Conservation (phyloP, 768 basidiomycete genomes). For the Mycena galopus region DNA sequence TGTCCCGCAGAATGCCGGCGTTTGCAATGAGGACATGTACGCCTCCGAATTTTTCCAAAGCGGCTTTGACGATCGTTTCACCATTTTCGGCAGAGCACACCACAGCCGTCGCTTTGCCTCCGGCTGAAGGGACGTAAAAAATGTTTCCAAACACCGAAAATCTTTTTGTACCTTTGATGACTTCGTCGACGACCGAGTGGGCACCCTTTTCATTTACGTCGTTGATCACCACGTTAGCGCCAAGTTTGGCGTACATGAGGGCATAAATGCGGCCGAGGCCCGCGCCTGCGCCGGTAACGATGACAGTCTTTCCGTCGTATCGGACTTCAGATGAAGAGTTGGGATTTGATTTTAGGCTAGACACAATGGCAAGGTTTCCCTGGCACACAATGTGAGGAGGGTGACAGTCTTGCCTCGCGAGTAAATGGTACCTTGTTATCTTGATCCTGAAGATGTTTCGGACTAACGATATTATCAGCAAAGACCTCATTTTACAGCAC, state of each 20-base stretch:
- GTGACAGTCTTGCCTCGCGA: background rate
- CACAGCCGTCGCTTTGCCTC: conserved; percentile 88
- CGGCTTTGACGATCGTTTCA: conserved; percentile 88
- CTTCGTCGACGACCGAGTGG: conserved; percentile 86
- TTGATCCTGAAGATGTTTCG: conserved; percentile 71
- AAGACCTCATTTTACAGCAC: background rate
- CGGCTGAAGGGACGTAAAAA: conserved; percentile 61
- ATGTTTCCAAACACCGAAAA: background rate
- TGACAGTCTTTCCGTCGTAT: conserved; percentile 91
- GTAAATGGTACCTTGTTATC: conserved; percentile 63
- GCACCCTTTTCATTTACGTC: conserved; percentile 93
- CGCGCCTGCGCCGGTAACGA: conserved; percentile 95
- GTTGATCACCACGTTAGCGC: conserved; percentile 98
- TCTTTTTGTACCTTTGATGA: conserved; percentile 72
- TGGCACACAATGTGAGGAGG: conserved; percentile 32
- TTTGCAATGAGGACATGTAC: conserved; percentile 93
- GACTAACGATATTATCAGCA: conserved; percentile 59
- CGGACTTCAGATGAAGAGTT: conserved; percentile 79
- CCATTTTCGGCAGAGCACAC: conserved; percentile 94
- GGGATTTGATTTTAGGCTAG: conserved; percentile 72
- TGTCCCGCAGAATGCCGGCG: conserved; percentile 94
- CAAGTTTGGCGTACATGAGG: conserved; percentile 89
- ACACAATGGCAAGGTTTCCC: conserved; percentile 75
- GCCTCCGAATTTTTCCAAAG: conserved; percentile 87
- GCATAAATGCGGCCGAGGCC: conserved; percentile 95